Evolutionary conservation across 257 asterid genomes (phyloP).

Genomic region (Gynochthodes officinalis): DNA sequence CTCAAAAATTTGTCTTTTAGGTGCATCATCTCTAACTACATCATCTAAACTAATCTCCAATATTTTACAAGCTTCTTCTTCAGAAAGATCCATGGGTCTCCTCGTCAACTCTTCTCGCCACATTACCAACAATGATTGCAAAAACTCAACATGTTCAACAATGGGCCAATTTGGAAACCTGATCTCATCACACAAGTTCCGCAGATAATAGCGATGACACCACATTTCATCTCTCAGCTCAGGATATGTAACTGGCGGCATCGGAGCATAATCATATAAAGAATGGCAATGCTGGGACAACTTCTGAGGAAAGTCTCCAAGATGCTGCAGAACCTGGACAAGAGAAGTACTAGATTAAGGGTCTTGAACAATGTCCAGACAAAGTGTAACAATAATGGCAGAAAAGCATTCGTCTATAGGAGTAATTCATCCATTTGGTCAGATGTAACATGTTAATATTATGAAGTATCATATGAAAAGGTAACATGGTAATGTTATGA

Average conservation of each 20-base stretch:
- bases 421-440: not conserved
- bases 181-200: conserved; percentile 92
- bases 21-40: conserved; percentile 82
- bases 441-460: not conserved
- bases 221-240: conserved; percentile 99
- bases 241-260: conserved; percentile 98
- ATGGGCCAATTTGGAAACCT: conserved; percentile 98
- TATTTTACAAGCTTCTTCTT: conserved; percentile 95
- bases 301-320: conserved; percentile 95
- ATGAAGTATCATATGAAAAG: not conserved
- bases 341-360: conserved; percentile 15
- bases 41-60: conserved; percentile 90
- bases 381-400: not conserved
- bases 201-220: conserved; percentile 96
- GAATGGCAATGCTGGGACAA: conserved; percentile 94
- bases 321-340: conserved; percentile 93
- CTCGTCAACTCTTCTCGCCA: conserved; percentile 98
- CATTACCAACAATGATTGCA: conserved; percentile 94
- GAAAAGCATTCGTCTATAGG: not conserved
- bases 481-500: too few relatives aligned
- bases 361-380: not conserved
- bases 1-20: conserved; percentile 41
- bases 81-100: conserved; percentile 99
- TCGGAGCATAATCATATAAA: conserved; percentile 95
- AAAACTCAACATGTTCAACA: conserved; percentile 96